These are phyloP conservation scores for Lichtheimia ramosa DNA, from an alignment of 371 early-diverging fungal species.

Conservation along the genomic window DNA sequence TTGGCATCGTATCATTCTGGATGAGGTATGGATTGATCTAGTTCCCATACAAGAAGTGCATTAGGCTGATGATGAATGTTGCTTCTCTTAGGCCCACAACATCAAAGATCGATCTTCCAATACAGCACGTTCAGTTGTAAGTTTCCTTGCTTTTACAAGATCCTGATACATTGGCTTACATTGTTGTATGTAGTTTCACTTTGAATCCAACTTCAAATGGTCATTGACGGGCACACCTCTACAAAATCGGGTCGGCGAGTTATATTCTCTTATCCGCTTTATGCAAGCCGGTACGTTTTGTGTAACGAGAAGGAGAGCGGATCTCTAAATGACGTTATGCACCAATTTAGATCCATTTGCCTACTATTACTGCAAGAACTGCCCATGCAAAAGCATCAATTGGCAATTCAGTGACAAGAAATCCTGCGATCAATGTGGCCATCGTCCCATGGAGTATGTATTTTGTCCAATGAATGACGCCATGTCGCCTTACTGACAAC, in stretches of 20 bases:
- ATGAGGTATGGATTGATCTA: slow-evolving; percentile 56
- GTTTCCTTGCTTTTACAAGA: slow-evolving; percentile 7
- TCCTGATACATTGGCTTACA: background rate
- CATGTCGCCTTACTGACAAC: too few species aligned
- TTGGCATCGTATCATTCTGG: slow-evolving; percentile 90
- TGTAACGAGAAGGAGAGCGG: slow-evolving; percentile 15
- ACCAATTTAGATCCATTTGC: slow-evolving; percentile 60
- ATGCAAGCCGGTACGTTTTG: slow-evolving; percentile 49
- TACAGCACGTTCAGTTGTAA: slow-evolving; percentile 83
- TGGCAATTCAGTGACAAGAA: slow-evolving; percentile 77
- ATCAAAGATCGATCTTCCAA: slow-evolving; percentile 93
- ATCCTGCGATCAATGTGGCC: slow-evolving; percentile 79
- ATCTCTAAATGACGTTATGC: background rate
- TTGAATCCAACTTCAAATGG: slow-evolving; percentile 82
- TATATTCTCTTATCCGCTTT: slow-evolving; percentile 95
- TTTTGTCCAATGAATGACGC: background rate
- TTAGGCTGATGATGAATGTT: background rate
- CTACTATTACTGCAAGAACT: slow-evolving; percentile 89
- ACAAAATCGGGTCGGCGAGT: slow-evolving; percentile 96
- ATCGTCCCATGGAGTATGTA: slow-evolving; percentile 68
- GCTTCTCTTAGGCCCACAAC: slow-evolving; percentile 84
- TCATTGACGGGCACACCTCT: slow-evolving; percentile 96
- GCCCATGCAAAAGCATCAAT: slow-evolving; percentile 76
- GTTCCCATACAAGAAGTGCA: too few species aligned
- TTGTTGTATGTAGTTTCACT: slow-evolving; percentile 56